These are phyloP conservation scores for Medicago truncatula DNA, from an alignment of 306 rosid species.

Conservation along the genomic window MtrunA17r5.0-ANR NC_053045.1:46086001-46086500, in stretches of 20 bases:
- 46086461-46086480: constrained; percentile 12
- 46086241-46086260: background rate
- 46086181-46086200: background rate
- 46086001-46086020: constrained; percentile 13
- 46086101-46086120: constrained; percentile 20
- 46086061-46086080: constrained; percentile 24
- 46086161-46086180: background rate
- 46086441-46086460: constrained; percentile 18
- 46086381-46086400: background rate
- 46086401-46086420: background rate
- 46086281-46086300: background rate
- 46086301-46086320: constrained; percentile 12
- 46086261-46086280: constrained; percentile 11
- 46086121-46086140: constrained; percentile 27
- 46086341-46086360: constrained; percentile 22
- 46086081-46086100: constrained; percentile 22
- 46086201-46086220: background rate
- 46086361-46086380: constrained; percentile 7
- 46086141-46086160: constrained; percentile 18
- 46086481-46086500: constrained; percentile 18
- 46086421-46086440: constrained; percentile 34
- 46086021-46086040: constrained; percentile 7
- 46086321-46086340: constrained; percentile 30
- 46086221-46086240: too few relatives aligned
- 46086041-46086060: background rate